A percentile compares a stretch with the other conserved stretches of the same genome.
phyloP scores from a whole-genome alignment of 2,329 filamentous ascomycete species.

The Ophioceras dolichostomum region DNA sequence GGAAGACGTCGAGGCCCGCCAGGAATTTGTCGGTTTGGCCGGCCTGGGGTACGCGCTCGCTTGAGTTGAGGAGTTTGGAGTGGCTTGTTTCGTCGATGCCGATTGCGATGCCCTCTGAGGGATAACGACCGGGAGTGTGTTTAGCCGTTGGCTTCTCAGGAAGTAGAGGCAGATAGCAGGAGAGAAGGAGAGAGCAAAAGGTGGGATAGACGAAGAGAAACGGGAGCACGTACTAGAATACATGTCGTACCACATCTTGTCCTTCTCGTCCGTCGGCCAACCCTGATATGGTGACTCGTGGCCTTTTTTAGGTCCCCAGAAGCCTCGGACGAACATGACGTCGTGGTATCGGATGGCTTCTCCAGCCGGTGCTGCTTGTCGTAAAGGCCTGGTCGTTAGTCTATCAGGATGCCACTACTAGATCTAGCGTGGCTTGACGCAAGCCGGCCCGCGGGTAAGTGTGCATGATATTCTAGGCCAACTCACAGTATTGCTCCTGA shows the following conservation, averaged over 20 bases:
- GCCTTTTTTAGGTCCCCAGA: not conserved
- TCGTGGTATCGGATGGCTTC: not conserved
- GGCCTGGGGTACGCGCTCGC: not conserved
- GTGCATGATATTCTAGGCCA: too few relatives aligned
- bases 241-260: not conserved
- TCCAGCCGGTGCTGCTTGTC: not conserved
- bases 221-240: not conserved
- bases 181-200: too few relatives aligned
- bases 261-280: not conserved
- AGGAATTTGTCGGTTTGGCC: not conserved
- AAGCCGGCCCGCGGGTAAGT: too few relatives aligned
- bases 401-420: too few relatives aligned
- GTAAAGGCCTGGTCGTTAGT: too few relatives aligned
- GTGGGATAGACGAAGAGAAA: too few relatives aligned
- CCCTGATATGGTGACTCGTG: not conserved
- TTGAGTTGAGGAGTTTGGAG: not conserved
- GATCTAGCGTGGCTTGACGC: too few relatives aligned
- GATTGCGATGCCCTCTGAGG: not conserved
- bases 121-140: not conserved
- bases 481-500: not conserved
- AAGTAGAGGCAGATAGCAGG: too few relatives aligned
- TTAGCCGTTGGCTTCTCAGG: not conserved
- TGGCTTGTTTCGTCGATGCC: not conserved
- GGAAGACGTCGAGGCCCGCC: not conserved
- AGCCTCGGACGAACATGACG: not conserved